These are phyloP conservation scores for Xylaria acuta DNA, from an alignment of 495 filamentous ascomycete species.

Conservation along the genomic window DNA sequence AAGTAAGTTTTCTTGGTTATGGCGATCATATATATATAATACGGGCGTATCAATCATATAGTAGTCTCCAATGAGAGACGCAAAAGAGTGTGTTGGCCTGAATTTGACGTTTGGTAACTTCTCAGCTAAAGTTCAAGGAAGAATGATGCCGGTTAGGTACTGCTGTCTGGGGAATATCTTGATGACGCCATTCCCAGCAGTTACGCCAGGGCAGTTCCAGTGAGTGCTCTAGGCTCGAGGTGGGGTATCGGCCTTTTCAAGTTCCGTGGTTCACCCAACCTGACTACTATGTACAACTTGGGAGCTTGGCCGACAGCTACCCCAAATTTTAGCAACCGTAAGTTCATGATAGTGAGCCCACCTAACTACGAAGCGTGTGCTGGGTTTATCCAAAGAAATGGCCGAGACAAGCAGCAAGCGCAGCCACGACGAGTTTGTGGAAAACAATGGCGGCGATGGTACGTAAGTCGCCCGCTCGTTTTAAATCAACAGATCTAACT, in stretches of 20 bases:
- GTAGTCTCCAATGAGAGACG: not conserved
- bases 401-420: slow-evolving; percentile 50
- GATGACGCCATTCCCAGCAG: slow-evolving; percentile 15
- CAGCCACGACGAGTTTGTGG: slow-evolving; percentile 51
- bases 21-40: not conserved
- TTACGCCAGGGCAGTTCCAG: not conserved
- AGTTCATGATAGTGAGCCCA: not conserved
- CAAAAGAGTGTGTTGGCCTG: not conserved
- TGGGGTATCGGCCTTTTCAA: slow-evolving; percentile 8
- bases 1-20: not conserved
- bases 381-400: slow-evolving; percentile 10
- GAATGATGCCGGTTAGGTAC: not conserved
- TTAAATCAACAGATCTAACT: slow-evolving; percentile 24
- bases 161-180: not conserved
- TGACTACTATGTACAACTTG: not conserved
- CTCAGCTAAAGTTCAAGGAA: not conserved
- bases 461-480: slow-evolving; percentile 20
- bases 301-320: slow-evolving; percentile 5
- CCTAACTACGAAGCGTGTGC: not conserved
- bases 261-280: not conserved
- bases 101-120: not conserved
- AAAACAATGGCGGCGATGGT: slow-evolving; percentile 51
- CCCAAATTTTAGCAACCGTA: not conserved
- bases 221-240: not conserved
- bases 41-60: not conserved